Base-by-base conservation (phyloP, 176 grass and related monocot genomes). In the Echinochloa phyllopogon region DNA sequence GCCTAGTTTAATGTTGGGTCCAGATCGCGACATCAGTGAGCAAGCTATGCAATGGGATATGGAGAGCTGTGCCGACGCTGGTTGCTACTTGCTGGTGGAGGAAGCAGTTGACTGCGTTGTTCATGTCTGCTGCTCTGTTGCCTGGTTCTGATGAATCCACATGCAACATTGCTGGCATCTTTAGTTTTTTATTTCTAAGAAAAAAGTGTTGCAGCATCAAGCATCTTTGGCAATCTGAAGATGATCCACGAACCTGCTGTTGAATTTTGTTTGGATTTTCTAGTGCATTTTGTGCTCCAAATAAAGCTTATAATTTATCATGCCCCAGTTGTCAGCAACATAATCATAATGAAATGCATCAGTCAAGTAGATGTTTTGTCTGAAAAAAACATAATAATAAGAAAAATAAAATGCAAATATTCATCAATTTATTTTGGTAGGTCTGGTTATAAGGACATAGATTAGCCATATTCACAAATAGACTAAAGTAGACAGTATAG, bases 1-100 rank as follows among this genome's bases (percentile, higher is more conserved):
- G 36, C 64, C 9, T 61, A 84, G 60, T 76, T 75, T 20, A 51
- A 51, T 80, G 63, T 17, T 2, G 41, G 37, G 8, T 76, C 39
- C 74, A 43, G 74, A 59, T 59, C 20, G 18, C 9, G 37, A 42
- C 20, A 24, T 16, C 21, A 6, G 20, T 15, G 53, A 59, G 53
- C 53, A 42, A 58, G 74, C 72, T 39, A 17, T 16, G 49, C 49
- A 16, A 51, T 51, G 49, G 14, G 49, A 51, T 56, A 21, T 56
- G 52, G 8, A 56, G 52, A 56, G 52, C 17, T 56, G 52, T 78
- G 65, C 21, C 41, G 20, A 69, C 10, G 40, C 12, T 80, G 62
- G 33, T 65, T 51, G 77, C 16, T 78, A 23, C 39, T 5, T 43
- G 24, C 57, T 15, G 41, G 6, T 83, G 57, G 72, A 69, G 16